These are phyloP conservation scores for Colletotrichum lupini DNA, from an alignment of 2,329 filamentous ascomycete species.

Conservation along the genomic window DNA sequence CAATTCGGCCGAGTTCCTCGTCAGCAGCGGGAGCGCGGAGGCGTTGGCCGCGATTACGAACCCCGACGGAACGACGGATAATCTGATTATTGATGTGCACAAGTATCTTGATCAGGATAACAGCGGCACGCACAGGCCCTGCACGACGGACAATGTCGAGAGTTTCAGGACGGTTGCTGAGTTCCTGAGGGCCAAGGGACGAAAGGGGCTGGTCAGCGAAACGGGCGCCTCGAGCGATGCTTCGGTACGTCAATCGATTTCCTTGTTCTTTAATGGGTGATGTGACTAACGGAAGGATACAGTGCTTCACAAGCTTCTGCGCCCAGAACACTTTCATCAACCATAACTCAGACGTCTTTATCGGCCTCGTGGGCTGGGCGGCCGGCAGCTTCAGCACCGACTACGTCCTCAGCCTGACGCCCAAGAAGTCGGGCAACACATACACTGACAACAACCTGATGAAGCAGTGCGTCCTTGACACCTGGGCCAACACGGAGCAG, in stretches of 20 bases:
- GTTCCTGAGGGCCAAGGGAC: conserved; percentile 58
- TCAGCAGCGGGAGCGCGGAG: conserved; percentile 60
- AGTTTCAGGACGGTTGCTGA: conserved; percentile 59
- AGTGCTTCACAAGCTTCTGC: conserved; percentile 58
- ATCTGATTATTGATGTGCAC: conserved; percentile 69
- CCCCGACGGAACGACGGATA: conserved; percentile 65
- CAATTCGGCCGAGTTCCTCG: conserved; percentile 60
- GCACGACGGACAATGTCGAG: conserved; percentile 63
- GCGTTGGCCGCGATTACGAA: conserved; percentile 66
- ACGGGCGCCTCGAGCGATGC: conserved; percentile 59
- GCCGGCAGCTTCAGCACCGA: conserved; percentile 55
- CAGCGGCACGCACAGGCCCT: conserved; percentile 62
- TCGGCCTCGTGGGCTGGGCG: conserved; percentile 58
- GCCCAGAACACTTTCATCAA: conserved; percentile 58
- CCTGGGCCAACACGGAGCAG: conserved; percentile 26
- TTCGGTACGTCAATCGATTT: conserved; percentile 45
- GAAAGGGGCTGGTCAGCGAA: conserved; percentile 63
- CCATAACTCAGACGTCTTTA: conserved; percentile 58
- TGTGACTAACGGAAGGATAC: conserved; percentile 15
- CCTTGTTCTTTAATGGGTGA: too few relatives aligned
- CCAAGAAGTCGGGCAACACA: conserved; percentile 44
- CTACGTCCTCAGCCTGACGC: conserved; percentile 57
- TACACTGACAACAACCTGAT: conserved; percentile 54
- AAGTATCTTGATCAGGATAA: conserved; percentile 70
- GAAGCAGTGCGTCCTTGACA: conserved; percentile 53